Conservation (phyloP, 371 early-diverging fungal species). For the Apophysomyces sp. region DNA sequence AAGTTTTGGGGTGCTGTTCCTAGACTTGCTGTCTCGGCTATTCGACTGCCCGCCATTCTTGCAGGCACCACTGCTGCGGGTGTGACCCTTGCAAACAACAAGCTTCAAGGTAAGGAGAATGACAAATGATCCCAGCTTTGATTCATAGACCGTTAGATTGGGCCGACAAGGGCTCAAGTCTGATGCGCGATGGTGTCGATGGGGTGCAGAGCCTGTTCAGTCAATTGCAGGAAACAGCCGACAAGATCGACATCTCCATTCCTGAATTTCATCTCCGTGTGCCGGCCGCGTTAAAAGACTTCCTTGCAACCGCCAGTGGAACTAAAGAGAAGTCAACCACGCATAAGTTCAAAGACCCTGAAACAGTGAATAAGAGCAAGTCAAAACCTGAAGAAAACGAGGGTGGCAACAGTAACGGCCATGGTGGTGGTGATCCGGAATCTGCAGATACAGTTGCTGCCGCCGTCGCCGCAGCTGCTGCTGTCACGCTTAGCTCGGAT, state of each 20-base stretch:
- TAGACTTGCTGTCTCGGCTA: slow-evolving; percentile 25
- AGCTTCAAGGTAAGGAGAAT: slow-evolving; percentile 35
- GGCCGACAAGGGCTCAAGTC: slow-evolving; percentile 28
- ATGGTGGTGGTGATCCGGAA: slow-evolving; percentile 9
- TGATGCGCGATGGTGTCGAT: slow-evolving; percentile 21
- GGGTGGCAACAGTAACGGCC: neutral
- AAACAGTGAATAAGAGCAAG: slow-evolving; percentile 5
- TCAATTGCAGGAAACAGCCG: slow-evolving; percentile 24
- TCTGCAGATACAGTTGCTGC: slow-evolving; percentile 17
- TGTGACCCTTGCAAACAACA: slow-evolving; percentile 41
- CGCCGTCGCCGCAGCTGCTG: slow-evolving; percentile 30
- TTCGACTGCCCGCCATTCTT: slow-evolving; percentile 32
- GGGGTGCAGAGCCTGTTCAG: slow-evolving; percentile 21
- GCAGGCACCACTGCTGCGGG: slow-evolving; percentile 45
- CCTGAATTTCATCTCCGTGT: slow-evolving; percentile 39
- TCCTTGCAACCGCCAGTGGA: slow-evolving; percentile 17
- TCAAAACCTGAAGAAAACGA: neutral
- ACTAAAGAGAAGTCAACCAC: slow-evolving; percentile 12
- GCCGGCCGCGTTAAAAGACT: slow-evolving; percentile 32
- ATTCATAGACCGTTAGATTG: slow-evolving; percentile 20
- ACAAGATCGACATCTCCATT: slow-evolving; percentile 34
- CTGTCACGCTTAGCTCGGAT: slow-evolving; percentile 6
- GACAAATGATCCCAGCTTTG: too few species aligned
- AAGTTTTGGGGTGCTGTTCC: slow-evolving; percentile 27
- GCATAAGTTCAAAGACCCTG: slow-evolving; percentile 11